Percentiles rank a stretch among this genome's conserved stretches.
Conservation (phyloP, 345 rosid species). For the Cardamine resedifolia region DNA sequence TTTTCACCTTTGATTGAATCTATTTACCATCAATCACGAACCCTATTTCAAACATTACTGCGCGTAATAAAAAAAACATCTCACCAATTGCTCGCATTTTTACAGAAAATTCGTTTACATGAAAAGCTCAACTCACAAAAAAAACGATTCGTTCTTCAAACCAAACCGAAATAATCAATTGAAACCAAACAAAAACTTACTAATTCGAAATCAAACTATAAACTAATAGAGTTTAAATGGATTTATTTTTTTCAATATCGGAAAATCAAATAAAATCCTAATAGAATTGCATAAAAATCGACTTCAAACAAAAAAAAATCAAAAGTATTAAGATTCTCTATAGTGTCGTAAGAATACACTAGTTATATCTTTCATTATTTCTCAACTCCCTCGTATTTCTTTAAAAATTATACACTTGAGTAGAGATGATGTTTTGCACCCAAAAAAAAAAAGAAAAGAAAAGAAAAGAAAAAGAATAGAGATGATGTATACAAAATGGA, state of each 20-base stretch:
- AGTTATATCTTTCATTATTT: background rate
- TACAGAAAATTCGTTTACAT: background rate
- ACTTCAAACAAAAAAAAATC: background rate
- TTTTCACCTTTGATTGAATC: slow-evolving; percentile 27
- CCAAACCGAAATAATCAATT: background rate
- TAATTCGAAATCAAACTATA: too few relatives aligned
- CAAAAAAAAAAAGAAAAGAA: too few relatives aligned
- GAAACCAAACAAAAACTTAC: too few relatives aligned
- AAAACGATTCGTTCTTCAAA: background rate
- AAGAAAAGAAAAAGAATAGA: too few relatives aligned
- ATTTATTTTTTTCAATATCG: too few relatives aligned
- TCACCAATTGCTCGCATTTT: background rate
- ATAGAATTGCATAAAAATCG: background rate
- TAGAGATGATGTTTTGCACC: too few relatives aligned
- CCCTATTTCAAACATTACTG: slow-evolving; percentile 26
- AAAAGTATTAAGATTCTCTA: background rate
- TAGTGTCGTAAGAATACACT: background rate
- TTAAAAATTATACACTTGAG: slow-evolving; percentile 11
- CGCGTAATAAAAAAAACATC: slow-evolving; percentile 6
- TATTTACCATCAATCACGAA: slow-evolving; percentile 39
- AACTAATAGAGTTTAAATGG: too few relatives aligned
- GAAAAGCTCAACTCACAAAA: background rate
- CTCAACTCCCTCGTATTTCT: slow-evolving; percentile 7
- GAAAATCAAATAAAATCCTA: too few relatives aligned
- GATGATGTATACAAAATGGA: slow-evolving; percentile 9